Evolutionary conservation across 441 rosid species (phyloP), one percentile per base, ranked within the genome.

Genomic region (Mallotus repandus): DNA sequence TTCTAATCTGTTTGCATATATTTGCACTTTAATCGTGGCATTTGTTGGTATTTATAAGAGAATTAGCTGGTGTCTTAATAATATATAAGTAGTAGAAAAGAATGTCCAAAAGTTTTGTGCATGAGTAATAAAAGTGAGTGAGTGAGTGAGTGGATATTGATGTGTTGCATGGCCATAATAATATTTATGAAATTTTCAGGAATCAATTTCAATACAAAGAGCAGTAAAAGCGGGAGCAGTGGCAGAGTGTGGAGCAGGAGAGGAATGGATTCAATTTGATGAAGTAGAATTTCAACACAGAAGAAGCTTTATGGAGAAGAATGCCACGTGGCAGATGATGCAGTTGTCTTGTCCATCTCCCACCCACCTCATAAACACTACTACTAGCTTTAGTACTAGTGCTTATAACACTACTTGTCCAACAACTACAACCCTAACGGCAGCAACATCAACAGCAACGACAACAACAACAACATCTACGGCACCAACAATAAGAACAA

Each of bases 241-340:
- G 77, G 77, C 86, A 81, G 75, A 63, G 58, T 68, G 77, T 43
- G 62, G 74, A 73, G 73, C 78, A 63, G 54, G 74, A 76, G 81
- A 71, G 32, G 87, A 84, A 77, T 83, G 89, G 92, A 76, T 76
- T 66, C 88, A 80, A 67, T 72, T 79, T 63, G 89, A 84, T 61
- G 91, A 85, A 66, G 71, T 72, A 38, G 91, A 82, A 81, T 85
- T 81, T 69, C 82, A 87, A n/a, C 81, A 76, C 9, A 79, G 81
- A 67, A 84, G 68, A 67, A 82, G 61, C 84, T 66, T 87, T 66
- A 55, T 76, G 22, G 88, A 77, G 76, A 88, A 83, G 90, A 90
- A 90, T 82, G 84, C 80, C 86, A 83, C 89, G 84, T 94, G 94
- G 98, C 95, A 86, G 63, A 83, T 81, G 85, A 84, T 83, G 89